These are phyloP conservation scores for Trifolium pratense DNA, from an alignment of 306 rosid species.

Conservation along the genomic window DNA sequence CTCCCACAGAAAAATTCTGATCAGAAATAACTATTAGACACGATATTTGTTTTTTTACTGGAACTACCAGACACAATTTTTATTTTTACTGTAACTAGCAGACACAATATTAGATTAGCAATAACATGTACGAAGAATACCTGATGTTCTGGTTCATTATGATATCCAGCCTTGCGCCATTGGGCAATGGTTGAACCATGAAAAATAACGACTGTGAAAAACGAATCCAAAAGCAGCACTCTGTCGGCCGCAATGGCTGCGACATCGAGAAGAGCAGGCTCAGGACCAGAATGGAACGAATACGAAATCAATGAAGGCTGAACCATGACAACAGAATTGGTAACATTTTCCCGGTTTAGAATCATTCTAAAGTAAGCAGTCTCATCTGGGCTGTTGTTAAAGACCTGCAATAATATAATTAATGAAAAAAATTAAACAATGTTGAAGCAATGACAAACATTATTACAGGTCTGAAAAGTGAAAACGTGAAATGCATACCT, in stretches of 20 bases:
- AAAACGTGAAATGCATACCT: conserved; percentile 55
- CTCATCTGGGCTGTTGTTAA: conserved; percentile 98
- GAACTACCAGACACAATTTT: too few species aligned
- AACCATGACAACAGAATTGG: conserved; percentile 96
- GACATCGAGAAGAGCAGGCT: conserved; percentile 94
- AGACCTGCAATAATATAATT: conserved; percentile 62
- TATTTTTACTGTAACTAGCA: not conserved
- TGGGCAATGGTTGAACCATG: conserved; percentile 99
- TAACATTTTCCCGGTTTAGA: conserved; percentile 87
- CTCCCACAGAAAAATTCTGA: conserved; percentile 18
- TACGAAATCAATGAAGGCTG: conserved; percentile 95
- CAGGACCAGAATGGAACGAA: conserved; percentile 90
- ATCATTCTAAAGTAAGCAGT: conserved; percentile 98
- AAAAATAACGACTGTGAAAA: conserved; percentile 86
- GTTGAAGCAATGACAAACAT: conserved; percentile 18
- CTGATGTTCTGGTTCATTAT: conserved; percentile 87
- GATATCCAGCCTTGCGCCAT: conserved; percentile 97
- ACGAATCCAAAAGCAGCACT: conserved; percentile 85
- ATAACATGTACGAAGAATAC: conserved; percentile 46
- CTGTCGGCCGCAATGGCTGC: conserved; percentile 94
- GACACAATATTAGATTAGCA: conserved; percentile 3
- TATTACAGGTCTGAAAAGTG: conserved; percentile 18
- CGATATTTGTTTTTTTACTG: not conserved
- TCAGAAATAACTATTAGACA: not conserved
- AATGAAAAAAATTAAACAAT: conserved; percentile 17